Percentiles rank a stretch among this genome's conserved stretches.
phyloP scores from a whole-genome alignment of 2,329 filamentous ascomycete genomes.

The Lecanicillium sp. region DNA sequence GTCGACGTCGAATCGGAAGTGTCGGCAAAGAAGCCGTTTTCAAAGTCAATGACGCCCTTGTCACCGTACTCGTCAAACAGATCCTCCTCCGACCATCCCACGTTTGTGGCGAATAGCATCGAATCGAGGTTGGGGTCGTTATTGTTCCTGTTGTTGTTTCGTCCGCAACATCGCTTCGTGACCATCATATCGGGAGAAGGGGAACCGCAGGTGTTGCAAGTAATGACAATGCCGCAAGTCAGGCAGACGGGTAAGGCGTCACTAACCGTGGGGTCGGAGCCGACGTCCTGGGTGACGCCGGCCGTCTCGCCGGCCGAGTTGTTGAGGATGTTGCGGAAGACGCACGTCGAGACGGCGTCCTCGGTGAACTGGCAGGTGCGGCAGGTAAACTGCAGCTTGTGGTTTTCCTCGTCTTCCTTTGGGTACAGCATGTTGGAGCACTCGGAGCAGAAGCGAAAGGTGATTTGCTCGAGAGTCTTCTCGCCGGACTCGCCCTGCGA shows the following conservation, averaged over 20 bases:
- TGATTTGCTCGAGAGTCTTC: conserved; percentile 70
- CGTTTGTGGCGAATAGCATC: conserved; percentile 1
- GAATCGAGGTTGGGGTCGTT: conserved; percentile 25
- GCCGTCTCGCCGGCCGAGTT: conserved; percentile 91
- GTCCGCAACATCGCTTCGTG: conserved; percentile 12
- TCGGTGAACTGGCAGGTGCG: conserved; percentile 92
- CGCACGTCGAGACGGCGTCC: conserved; percentile 78
- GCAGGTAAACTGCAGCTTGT: conserved; percentile 89
- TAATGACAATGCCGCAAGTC: conserved; percentile 39
- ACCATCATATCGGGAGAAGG: conserved; percentile 20
- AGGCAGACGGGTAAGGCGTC: conserved; percentile 40
- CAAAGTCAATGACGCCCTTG: conserved; percentile 16
- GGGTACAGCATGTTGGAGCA: conserved; percentile 98
- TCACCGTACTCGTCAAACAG: conserved; percentile 25
- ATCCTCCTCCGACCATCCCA: conserved; percentile 25
- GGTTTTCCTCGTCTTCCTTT: conserved; percentile 80
- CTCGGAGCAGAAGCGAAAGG: conserved; percentile 96
- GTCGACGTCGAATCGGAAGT: neutral
- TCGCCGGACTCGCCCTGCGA: conserved; percentile 37
- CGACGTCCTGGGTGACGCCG: conserved; percentile 95
- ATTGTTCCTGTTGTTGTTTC: conserved; percentile 13
- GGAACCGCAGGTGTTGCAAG: conserved; percentile 35
- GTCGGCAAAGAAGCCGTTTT: neutral
- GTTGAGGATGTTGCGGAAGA: conserved; percentile 92
- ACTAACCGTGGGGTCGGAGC: conserved; percentile 98